Conservation (phyloP, 1,284 basidiomycete genomes). For the Apiotrichum gamsii region DNA sequence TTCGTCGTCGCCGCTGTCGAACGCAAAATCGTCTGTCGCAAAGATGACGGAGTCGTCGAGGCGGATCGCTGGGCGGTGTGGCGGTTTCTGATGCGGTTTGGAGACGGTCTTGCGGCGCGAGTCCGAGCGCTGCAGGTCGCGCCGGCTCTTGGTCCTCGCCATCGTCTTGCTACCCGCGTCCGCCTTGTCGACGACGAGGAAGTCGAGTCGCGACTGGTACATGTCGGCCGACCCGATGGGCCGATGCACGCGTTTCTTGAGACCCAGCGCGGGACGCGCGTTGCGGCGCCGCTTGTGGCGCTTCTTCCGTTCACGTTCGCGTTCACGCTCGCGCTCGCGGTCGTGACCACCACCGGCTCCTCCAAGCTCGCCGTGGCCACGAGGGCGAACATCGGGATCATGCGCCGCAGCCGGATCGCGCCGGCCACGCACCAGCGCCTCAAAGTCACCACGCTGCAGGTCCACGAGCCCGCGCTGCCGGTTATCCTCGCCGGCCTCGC, state of each 20-base stretch:
- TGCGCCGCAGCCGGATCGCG: too few species aligned
- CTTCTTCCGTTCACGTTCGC: not conserved
- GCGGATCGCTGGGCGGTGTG: constrained; percentile 35
- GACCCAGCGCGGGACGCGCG: constrained; percentile 23
- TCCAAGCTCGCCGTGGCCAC: too few species aligned
- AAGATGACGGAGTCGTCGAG: constrained; percentile 41
- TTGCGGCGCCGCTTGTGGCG: not conserved
- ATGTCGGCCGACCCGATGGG: not conserved
- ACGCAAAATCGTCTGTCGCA: constrained; percentile 36
- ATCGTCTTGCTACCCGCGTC: not conserved
- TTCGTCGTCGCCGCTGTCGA: constrained; percentile 21
- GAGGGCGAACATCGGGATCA: too few species aligned
- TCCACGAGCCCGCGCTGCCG: constrained; percentile 25
- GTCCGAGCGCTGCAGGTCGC: not conserved
- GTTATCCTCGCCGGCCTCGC: constrained; percentile 34
- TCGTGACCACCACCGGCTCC: too few species aligned
- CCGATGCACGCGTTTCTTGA: constrained; percentile 11
- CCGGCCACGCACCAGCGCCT: constrained; percentile 29
- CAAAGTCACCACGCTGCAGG: constrained; percentile 40
- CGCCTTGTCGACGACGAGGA: constrained; percentile 17
- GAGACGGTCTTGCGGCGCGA: not conserved
- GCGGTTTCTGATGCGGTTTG: too few species aligned
- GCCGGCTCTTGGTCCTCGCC: not conserved
- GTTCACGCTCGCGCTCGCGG: too few species aligned
- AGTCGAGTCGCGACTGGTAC: constrained; percentile 32